Percentiles rank a stretch among this genome's conserved stretches.
Evolutionary conservation across 129 eudicot genomes (phyloP).

Genomic region (Gnaphalium uliginosum): DNA sequence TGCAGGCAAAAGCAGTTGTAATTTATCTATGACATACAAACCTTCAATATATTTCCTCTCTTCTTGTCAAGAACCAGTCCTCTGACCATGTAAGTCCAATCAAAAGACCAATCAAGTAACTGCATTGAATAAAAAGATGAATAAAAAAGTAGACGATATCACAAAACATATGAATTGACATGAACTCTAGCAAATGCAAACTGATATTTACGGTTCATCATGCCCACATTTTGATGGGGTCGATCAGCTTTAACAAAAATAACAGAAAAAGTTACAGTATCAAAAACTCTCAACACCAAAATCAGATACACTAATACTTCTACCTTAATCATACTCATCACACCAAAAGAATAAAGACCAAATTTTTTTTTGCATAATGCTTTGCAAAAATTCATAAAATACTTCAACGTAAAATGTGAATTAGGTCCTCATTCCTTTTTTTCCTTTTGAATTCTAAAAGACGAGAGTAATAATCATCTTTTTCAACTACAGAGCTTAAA

Average conservation of each 20-base stretch:
- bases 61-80: constrained; percentile 92
- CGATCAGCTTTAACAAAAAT: constrained; percentile 3
- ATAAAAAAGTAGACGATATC: background rate
- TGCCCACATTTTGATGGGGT: background rate
- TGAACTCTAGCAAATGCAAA: background rate
- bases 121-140: constrained; percentile 29
- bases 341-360: background rate
- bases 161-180: background rate
- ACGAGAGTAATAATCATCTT: constrained; percentile 13
- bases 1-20: constrained; percentile 9
- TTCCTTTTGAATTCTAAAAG: background rate
- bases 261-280: background rate
- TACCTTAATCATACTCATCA: constrained; percentile 2
- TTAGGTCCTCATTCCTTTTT: background rate
- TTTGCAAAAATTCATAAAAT: background rate
- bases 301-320: background rate
- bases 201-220: background rate
- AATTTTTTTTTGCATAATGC: background rate
- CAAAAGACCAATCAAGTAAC: constrained; percentile 90
- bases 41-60: constrained; percentile 98
- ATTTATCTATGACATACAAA: constrained; percentile 28
- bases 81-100: constrained; percentile 97
- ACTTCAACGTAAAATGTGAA: constrained; percentile 10
- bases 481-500: constrained; percentile 2
- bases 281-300: constrained; percentile 7